Conservation (phyloP, 1,284 basidiomycete genomes). For the Flammula alnicola region DNA sequence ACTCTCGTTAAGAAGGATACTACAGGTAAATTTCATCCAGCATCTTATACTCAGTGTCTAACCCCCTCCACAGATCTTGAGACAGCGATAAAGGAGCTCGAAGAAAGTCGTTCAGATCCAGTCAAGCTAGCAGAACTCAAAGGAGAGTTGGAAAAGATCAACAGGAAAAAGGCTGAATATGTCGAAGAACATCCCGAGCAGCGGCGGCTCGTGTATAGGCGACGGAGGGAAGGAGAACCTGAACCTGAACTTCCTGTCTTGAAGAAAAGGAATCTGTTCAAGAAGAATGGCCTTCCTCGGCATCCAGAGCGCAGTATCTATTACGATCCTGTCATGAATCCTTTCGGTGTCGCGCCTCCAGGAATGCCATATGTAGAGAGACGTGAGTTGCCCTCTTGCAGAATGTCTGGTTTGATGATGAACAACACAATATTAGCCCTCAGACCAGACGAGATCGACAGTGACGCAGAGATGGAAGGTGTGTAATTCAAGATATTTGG, state of each 20-base stretch:
- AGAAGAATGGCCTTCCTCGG: conserved; percentile 80
- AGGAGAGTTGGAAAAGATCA: conserved; percentile 78
- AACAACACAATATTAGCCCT: conserved; percentile 47
- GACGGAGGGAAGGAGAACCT: conserved; percentile 48
- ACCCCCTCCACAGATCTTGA: conserved; percentile 58
- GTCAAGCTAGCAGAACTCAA: conserved; percentile 68
- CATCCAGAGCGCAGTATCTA: conserved; percentile 91
- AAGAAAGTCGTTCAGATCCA: conserved; percentile 56
- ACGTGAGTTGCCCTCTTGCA: conserved; percentile 52
- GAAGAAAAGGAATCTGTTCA: conserved; percentile 71
- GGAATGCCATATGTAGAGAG: conserved; percentile 94
- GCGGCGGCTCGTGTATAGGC: conserved; percentile 74
- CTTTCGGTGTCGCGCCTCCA: conserved; percentile 93
- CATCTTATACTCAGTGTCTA: not conserved
- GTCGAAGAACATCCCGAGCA: conserved; percentile 91
- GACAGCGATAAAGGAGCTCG: conserved; percentile 70
- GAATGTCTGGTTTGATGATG: not conserved
- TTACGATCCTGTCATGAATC: conserved; percentile 93
- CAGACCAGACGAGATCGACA: conserved; percentile 63
- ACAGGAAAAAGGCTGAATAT: conserved; percentile 88
- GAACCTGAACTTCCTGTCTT: conserved; percentile 49
- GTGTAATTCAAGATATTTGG: conserved; percentile 13
- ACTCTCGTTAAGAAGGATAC: conserved; percentile 89
- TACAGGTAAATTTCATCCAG: conserved; percentile 47
- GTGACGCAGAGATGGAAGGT: conserved; percentile 59